A percentile compares a stretch with the other conserved stretches of the same genome.
Evolutionary conservation across 306 rosid species (phyloP).

Genomic region (Gillenia trifoliata): DNA sequence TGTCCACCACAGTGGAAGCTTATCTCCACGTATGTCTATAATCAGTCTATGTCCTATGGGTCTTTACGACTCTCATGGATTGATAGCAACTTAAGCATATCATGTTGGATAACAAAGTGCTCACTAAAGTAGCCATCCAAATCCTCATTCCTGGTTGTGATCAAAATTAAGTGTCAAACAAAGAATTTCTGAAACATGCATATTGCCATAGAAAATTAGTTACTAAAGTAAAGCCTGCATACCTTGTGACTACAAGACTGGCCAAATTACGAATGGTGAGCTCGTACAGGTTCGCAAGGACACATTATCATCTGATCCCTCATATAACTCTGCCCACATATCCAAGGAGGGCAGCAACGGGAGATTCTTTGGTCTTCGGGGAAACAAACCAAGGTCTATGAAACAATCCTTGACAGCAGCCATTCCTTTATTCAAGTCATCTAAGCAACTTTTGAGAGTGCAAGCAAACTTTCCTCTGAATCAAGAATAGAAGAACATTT

Average conservation of each 20-base stretch:
- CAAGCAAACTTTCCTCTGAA: constrained; percentile 13
- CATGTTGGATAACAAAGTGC: constrained; percentile 48
- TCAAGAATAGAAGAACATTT: constrained; percentile 27
- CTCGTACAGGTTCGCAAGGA: constrained; percentile 35
- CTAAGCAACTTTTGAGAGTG: constrained; percentile 39
- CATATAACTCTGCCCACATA: constrained; percentile 45
- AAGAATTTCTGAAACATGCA: no score
- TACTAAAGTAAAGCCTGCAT: constrained; percentile 4
- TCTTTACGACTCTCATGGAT: constrained; percentile 19
- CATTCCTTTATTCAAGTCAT: constrained; percentile 19
- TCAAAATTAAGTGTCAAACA: no score
- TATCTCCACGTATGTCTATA: constrained; percentile 31
- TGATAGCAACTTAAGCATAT: constrained; percentile 60
- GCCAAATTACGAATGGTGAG: constrained; percentile 29
- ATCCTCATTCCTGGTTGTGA: constrained; percentile 33
- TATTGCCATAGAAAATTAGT: no score
- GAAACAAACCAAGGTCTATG: constrained; percentile 51
- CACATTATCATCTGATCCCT: constrained; percentile 24
- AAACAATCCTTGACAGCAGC: constrained; percentile 40
- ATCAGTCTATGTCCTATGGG: constrained; percentile 38
- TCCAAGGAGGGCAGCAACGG: constrained; percentile 51
- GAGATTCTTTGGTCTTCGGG: constrained; percentile 59
- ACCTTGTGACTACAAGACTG: constrained; percentile 39
- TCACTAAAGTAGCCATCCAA: constrained; percentile 40
- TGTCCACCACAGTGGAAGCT: constrained; percentile 42